phyloP scores from a whole-genome alignment of 345 rosid species.

The Brassica cretica region DNA sequence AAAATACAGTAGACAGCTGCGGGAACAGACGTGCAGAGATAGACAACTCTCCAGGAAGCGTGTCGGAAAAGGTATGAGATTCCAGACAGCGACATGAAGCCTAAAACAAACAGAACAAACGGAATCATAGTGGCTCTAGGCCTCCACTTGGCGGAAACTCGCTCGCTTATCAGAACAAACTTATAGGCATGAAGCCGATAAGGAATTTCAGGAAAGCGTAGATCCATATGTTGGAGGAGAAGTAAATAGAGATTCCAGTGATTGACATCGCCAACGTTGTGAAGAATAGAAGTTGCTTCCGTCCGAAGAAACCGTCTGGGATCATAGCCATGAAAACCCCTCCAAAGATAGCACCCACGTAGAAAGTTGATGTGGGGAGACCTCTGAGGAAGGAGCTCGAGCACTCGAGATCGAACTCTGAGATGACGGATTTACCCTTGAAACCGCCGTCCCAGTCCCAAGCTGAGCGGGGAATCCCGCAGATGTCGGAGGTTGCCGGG shows the following conservation, averaged over 20 bases:
- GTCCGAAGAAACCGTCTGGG: conserved; percentile 54
- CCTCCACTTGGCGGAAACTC: conserved; percentile 42
- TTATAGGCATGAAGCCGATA: conserved; percentile 47
- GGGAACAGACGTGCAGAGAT: conserved; percentile 41
- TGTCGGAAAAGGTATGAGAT: conserved; percentile 26
- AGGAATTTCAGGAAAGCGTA: conserved; percentile 41
- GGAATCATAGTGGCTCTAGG: conserved; percentile 42
- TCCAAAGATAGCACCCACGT: conserved; percentile 52
- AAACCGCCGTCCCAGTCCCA: conserved; percentile 21
- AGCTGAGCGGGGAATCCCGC: conserved; percentile 19
- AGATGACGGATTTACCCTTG: conserved; percentile 37
- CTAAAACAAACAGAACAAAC: conserved; percentile 42
- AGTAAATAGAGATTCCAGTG: conserved; percentile 33
- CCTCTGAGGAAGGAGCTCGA: conserved; percentile 39
- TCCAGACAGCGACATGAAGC: conserved; percentile 44
- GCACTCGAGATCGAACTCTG: conserved; percentile 50
- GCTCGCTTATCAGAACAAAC: conserved; percentile 41
- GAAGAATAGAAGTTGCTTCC: conserved; percentile 55
- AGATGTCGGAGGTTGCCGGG: conserved; percentile 28
- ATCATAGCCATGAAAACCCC: conserved; percentile 47
- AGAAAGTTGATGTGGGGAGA: conserved; percentile 51
- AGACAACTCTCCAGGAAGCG: conserved; percentile 48
- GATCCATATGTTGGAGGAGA: conserved; percentile 46
- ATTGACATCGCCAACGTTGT: conserved; percentile 45
- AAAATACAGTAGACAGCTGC: conserved; percentile 31